Base-by-base conservation (phyloP, 1,284 basidiomycete genomes). In the Trichosporon sp. region DNA sequence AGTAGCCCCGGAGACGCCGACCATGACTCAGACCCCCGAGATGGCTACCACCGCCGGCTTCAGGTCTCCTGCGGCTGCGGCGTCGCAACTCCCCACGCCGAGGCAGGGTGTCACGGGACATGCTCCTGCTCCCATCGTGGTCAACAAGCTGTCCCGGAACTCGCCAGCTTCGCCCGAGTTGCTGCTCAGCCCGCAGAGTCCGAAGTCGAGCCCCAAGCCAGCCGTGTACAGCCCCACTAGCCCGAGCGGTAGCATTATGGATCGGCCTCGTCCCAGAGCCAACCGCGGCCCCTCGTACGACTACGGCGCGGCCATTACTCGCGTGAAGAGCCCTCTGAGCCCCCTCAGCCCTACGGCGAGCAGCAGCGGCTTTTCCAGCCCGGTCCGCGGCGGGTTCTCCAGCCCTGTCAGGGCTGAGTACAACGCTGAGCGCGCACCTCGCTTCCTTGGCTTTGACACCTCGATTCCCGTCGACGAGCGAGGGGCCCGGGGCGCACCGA, bases 151-250 rank as follows among this genome's bases (percentile, higher is more conserved):
- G 59, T 32, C 59, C 7, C 16, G 14, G 3, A 63, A 35, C 59
- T 37, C 59, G 3, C 59, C 31, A 0, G 12, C 31, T 10, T 32
- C 59, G 1, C 59, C 59, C 2, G 59, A 63, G 32, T 11, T 54
- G 51, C 21, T 54, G 51, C 51, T 54, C 51, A 54, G 51, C 21
- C 51, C 16, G 59, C 59, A 35, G 31, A 63, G 59, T 14, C 59
- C 59, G 3, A 35, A 35, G 59, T 35, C 32, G 59, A 63, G 59
- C 31, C 59, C 59, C 0, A 35, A 35, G 31, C 31, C 14, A 0
- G 14, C 14, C 14, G 12, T n/a, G 59, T 35, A 35, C n/a, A 63
- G 59, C 32, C 59, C 59, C 32, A 63, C 59, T 10, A 63, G 59
- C 16, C 59, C 59, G 14, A 35, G 16, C 59, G 32, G 59, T 1